These are phyloP conservation scores for Candida peoriensis DNA, from an alignment of 805 yeast genomes.

Conservation along the genomic window DNA sequence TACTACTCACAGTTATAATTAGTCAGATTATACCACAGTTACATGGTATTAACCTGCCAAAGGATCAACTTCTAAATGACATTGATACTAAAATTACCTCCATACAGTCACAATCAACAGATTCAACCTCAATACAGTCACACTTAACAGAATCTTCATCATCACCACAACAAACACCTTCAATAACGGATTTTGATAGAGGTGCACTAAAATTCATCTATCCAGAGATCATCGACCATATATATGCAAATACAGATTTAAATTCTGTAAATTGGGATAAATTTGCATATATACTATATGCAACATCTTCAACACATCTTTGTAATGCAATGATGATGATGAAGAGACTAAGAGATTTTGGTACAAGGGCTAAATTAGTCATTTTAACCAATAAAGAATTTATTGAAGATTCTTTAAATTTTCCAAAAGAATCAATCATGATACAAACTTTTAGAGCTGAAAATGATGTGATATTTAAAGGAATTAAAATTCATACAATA, in stretches of 20 bases:
- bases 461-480: not conserved
- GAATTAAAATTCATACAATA: no score
- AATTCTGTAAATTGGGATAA: conserved; percentile 34
- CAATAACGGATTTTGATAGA: conserved; percentile 20
- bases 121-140: no score
- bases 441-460: no score
- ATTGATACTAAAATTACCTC: no score
- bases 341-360: conserved; percentile 30
- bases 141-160: no score
- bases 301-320: conserved; percentile 45
- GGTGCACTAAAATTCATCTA: conserved; percentile 16
- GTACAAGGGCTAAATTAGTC: conserved; percentile 42
- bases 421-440: conserved; percentile 8
- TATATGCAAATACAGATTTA: conserved; percentile 14
- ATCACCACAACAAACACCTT: no score
- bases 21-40: no score
- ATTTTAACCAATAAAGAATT: conserved; percentile 34
- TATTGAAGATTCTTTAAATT: conserved; percentile 9
- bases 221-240: conserved; percentile 18
- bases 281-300: conserved; percentile 57
- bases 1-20: no score
- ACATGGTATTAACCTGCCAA: no score
- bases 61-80: no score
- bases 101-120: no score
- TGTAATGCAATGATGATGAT: conserved; percentile 49